Percentiles rank a stretch among this genome's conserved stretches.
These are phyloP conservation scores for Diutina neorugosa DNA, from an alignment of 1,139 yeast genomes.

Conservation along the genomic window DNA sequence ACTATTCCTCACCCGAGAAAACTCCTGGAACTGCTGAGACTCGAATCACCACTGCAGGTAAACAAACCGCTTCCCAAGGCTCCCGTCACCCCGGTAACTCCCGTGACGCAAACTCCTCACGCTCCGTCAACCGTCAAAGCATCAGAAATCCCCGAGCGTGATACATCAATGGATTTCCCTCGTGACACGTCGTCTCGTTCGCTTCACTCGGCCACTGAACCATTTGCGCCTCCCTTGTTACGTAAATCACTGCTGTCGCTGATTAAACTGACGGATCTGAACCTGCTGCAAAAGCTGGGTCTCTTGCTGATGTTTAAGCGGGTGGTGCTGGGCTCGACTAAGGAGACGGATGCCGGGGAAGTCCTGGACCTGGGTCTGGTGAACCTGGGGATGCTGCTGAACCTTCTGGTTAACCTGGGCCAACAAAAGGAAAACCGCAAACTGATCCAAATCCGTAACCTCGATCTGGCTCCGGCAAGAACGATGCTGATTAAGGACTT, in stretches of 20 bases:
- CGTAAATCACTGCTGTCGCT: neutral
- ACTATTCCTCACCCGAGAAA: neutral
- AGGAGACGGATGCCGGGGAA: neutral
- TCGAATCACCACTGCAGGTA: neutral
- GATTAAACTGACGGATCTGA: neutral
- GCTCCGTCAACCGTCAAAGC: neutral
- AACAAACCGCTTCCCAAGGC: conserved; percentile 1
- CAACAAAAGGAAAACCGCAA: neutral
- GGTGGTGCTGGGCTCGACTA: neutral
- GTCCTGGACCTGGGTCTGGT: neutral
- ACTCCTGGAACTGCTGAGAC: neutral
- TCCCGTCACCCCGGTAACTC: neutral
- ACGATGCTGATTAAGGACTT: conserved; percentile 4
- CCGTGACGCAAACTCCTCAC: neutral
- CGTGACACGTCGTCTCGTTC: neutral
- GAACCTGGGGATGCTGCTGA: neutral
- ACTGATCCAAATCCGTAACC: conserved; percentile 2
- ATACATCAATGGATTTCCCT: neutral
- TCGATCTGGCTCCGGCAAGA: neutral
- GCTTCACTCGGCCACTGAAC: neutral
- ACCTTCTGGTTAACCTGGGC: neutral
- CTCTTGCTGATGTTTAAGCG: conserved; percentile 3
- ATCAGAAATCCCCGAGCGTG: neutral
- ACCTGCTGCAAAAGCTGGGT: neutral
- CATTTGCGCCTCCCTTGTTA: neutral